Base-by-base conservation (phyloP, 768 basidiomycete genomes). In the Suillus subaureus region DNA sequence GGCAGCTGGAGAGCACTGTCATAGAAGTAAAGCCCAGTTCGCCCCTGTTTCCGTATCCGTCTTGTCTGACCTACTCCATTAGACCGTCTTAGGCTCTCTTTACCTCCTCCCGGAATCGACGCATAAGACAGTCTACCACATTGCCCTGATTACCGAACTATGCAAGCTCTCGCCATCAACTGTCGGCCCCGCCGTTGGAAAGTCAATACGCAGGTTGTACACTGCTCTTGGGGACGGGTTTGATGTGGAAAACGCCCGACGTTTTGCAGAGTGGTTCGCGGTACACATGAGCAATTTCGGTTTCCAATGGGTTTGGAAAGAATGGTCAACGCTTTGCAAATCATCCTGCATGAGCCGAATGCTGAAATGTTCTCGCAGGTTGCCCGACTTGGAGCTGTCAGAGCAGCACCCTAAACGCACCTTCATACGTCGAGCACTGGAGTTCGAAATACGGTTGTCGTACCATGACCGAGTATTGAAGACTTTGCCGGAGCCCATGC, bases 301-400 rank as follows among this genome's bases (percentile, higher is more conserved):
- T 31, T 99, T 98, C 79, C 89, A 91, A 71, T 99, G 97, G 97
- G 94, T 97, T 16, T 99, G 97, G 97, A 96, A 94, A 72, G 97
- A 99, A 84, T 99, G 97, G 97, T 96, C 61, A 54, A 89, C 78
- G 6, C 18, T 31, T 42, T 54, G 45, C 2, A 16, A 23, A 1
- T 63, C 33, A 13, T 40, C 16, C 5, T 63, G 11, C 35, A 15
- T 63, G 54, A 18, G 12, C 42, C 35, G 11, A 61, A 6, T 58
- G 11, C 57, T 57, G 61, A 64, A 39, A 16, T 67, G 45, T 26
- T 31, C 56, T 61, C 40, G 7, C 62, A 99, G 97, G 97, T 80
- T 94, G 16, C 89, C 91, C 2, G 97, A 99, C 79, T 80, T 99
- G 37, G 76, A 84, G 1, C 78, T 97, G 12, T 79, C 88, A 6